Evolutionary conservation across 2,329 filamentous ascomycete species (phyloP).

Genomic region (Fusarium redolens): DNA sequence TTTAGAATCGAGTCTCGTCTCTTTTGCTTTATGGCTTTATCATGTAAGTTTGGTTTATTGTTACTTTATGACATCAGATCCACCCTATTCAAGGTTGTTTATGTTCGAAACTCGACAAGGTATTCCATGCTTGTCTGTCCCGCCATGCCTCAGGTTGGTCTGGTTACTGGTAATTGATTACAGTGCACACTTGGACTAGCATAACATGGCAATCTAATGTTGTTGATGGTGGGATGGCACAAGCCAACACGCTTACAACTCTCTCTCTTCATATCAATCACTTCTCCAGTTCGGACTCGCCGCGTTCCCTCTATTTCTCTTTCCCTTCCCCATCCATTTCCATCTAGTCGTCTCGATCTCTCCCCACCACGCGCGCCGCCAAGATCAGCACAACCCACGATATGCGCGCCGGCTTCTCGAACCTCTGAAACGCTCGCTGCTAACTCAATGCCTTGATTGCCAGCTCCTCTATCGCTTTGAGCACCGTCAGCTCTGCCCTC

Average conservation of each 20-base stretch:
- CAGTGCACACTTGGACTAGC: slow-evolving; percentile 21
- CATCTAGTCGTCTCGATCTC: neutral
- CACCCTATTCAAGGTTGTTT: slow-evolving; percentile 6
- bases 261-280: slow-evolving; percentile 14
- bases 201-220: slow-evolving; percentile 40
- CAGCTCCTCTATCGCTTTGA: slow-evolving; percentile 44
- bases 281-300: slow-evolving; percentile 23
- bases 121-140: slow-evolving; percentile 18
- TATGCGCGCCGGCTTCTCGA: slow-evolving; percentile 29
- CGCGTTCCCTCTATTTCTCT: slow-evolving; percentile 11
- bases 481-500: slow-evolving; percentile 42
- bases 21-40: slow-evolving; percentile 34
- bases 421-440: slow-evolving; percentile 23
- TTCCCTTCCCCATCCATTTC: slow-evolving; percentile 6
- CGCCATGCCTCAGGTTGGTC: slow-evolving; percentile 31
- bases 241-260: slow-evolving; percentile 24
- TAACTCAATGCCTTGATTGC: slow-evolving; percentile 42
- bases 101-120: slow-evolving; percentile 22
- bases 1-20: neutral
- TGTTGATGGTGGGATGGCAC: slow-evolving; percentile 34
- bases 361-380: neutral
- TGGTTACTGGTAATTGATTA: slow-evolving; percentile 31
- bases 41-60: slow-evolving; percentile 25
- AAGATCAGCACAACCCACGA: slow-evolving; percentile 17
- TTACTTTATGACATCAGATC: slow-evolving; percentile 33